Evolutionary conservation across 306 rosid genomes (phyloP), one percentile per base, ranked within the genome.

Genomic region (Casuarina glauca): DNA sequence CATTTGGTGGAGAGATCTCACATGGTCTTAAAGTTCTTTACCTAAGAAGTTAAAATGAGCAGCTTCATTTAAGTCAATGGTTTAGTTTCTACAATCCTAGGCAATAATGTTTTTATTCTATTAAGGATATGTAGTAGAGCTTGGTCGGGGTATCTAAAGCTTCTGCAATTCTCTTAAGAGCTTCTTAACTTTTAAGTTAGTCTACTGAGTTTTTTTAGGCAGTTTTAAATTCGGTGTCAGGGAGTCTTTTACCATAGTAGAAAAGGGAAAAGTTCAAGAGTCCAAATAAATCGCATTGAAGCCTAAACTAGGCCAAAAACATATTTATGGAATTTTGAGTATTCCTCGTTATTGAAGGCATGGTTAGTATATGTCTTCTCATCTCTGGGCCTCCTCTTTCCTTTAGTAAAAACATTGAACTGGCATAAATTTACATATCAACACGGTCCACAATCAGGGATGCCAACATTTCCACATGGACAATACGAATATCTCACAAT

Each of bases 81-180:
- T 61, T 61, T 61, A 61, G 32, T 61, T 61, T 61, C 43, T 61
- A n/a, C 68, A 61, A 32, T 61, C 15, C 68, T 32, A 13, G 68
- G 43, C 1, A 61, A 7, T 57, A 57, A 57, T 9, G 5, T 1
- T 7, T 57, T 57, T 7, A 20, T 9, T 57, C 63, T 19, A 58
- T 26, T 58, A 36, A 20, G 15, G 35, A 20, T 58, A 19, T n/a
- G 64, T 19, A 26, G 41, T 58, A 58, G 26, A 58, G 16, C 39
- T 58, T n/a, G 64, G 64, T 26, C 9, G 9, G 64, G 64, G 35
- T 11, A 26, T 36, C 39, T 62, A 35, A 62, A 62, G 44, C 19
- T 11, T 62, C 42, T 13, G 16, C 12, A 17, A 66, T 42, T 41
- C 49, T 16, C 4, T 19, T 13, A 19, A 39, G 5, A 6, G 10